phyloP scores from a whole-genome alignment of 345 rosid species.

The Odontarrhena argentea region DNA sequence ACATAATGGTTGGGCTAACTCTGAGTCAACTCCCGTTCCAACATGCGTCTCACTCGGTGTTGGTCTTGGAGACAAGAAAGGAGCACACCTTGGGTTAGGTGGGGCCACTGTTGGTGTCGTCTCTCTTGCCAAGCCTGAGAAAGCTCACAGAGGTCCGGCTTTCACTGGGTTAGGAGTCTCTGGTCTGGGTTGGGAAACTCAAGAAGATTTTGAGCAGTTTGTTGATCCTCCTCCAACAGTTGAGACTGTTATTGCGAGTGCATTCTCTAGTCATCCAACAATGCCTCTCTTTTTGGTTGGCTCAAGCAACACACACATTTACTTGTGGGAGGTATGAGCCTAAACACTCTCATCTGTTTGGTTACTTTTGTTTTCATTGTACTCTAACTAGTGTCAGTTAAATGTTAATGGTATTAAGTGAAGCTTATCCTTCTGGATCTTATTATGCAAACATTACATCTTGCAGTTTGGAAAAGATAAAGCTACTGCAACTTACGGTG shows the following conservation, averaged over 20 bases:
- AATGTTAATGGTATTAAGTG: conserved; percentile 6
- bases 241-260: conserved; percentile 69
- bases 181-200: conserved; percentile 80
- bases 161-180: conserved; percentile 70
- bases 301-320: conserved; percentile 85
- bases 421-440: conserved; percentile 28
- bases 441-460: conserved; percentile 35
- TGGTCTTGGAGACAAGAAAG: conserved; percentile 75
- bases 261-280: conserved; percentile 87
- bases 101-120: conserved; percentile 65
- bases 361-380: background rate
- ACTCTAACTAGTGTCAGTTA: background rate
- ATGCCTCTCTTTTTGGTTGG: conserved; percentile 92
- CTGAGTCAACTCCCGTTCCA: conserved; percentile 75
- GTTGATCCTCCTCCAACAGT: conserved; percentile 74
- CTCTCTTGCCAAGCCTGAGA: conserved; percentile 54
- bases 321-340: conserved; percentile 87
- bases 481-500: conserved; percentile 92
- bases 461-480: conserved; percentile 79
- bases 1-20: conserved; percentile 80
- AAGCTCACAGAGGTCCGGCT: conserved; percentile 63
- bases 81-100: conserved; percentile 76
- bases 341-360: conserved; percentile 18
- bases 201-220: conserved; percentile 69
- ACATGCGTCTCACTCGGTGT: conserved; percentile 69